Evolutionary conservation across 2,329 filamentous ascomycete species (phyloP), one percentile per base, ranked within the genome.

Genomic region (Penicillium sp.): DNA sequence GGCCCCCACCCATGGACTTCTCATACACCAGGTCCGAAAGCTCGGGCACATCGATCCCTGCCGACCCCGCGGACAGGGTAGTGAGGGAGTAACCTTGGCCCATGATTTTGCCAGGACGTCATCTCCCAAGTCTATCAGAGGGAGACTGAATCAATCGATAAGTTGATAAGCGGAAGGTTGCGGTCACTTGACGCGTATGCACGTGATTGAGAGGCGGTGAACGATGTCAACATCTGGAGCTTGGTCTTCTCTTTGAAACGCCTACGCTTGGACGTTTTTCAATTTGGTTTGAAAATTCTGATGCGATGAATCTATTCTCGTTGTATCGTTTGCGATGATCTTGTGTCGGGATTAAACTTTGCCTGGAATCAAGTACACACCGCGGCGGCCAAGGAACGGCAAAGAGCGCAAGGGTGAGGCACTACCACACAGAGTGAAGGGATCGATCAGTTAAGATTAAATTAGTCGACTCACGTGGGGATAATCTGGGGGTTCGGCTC

Each of bases 51-150:
- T 99, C 93, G 71, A 99, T 96, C 64, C 91, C 90, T 52, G 92
- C 92, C 49, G 90, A 89, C 70, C 92, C 94, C 58, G 90, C 90
- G 49, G 91, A 94, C 60, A 95, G 88, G 68, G 91, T 92, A 49
- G 91, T 90, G 65, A 95, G 85, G 57, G 93, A 96, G 77, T 96
- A 96, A 60, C 90, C 92, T 81, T 99, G 94, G 60, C 94, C 94
- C 94, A 99, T 99, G 63, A 53, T 77, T 69, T 62, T 49, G 57
- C 58, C 53, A 52, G 53, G 41, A 54, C 60, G 58, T 69, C 68
- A 71, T 71, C 60, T 65, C 68, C 62, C 42, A 31, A 18, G 31
- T 38, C n/a, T n/a, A 24, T 21, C 39, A 47, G 43, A 47, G 31
- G 33, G 42, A 24, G 26, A 48, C 18, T 48, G 53, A 36, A 49